phyloP scores from a whole-genome alignment of 2,329 filamentous ascomycete species.

The Aureobasidium melanogenum region DNA sequence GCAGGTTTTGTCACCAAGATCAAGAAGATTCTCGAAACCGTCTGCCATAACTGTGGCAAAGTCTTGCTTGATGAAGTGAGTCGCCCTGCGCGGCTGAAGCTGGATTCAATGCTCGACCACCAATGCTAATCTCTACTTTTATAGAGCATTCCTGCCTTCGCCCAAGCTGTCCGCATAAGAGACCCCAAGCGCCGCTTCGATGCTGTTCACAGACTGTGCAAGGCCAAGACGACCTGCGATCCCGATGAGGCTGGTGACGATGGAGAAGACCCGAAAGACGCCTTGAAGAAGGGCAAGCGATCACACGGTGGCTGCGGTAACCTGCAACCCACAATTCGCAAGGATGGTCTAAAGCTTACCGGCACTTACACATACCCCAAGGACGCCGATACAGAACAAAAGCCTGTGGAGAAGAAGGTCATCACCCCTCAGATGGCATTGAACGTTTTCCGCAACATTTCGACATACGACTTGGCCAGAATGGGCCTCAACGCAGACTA shows the following conservation, averaged over 20 bases:
- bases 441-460: conserved; percentile 78
- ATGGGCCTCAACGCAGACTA: conserved; percentile 94
- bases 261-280: conserved; percentile 49
- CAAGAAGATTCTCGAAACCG: conserved; percentile 97
- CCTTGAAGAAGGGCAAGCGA: conserved; percentile 39
- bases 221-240: conserved; percentile 77
- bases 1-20: conserved; percentile 95
- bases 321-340: conserved; percentile 75
- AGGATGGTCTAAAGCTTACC: conserved; percentile 75
- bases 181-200: conserved; percentile 94
- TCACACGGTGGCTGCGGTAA: conserved; percentile 90
- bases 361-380: conserved; percentile 64
- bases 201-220: conserved; percentile 83
- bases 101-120: conserved; percentile 22
- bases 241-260: conserved; percentile 61
- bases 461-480: conserved; percentile 68
- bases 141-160: conserved; percentile 77
- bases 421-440: conserved; percentile 81
- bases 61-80: conserved; percentile 97
- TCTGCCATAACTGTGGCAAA: conserved; percentile 98
- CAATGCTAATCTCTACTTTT: conserved; percentile 20
- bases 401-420: conserved; percentile 62
- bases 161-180: conserved; percentile 70
- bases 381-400: conserved; percentile 63
- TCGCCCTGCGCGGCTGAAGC: conserved; percentile 43